A percentile compares a stretch with the other conserved stretches of the same genome.
phyloP scores from a whole-genome alignment of 345 rosid species.

The Rhodamnia rubescens region DNA sequence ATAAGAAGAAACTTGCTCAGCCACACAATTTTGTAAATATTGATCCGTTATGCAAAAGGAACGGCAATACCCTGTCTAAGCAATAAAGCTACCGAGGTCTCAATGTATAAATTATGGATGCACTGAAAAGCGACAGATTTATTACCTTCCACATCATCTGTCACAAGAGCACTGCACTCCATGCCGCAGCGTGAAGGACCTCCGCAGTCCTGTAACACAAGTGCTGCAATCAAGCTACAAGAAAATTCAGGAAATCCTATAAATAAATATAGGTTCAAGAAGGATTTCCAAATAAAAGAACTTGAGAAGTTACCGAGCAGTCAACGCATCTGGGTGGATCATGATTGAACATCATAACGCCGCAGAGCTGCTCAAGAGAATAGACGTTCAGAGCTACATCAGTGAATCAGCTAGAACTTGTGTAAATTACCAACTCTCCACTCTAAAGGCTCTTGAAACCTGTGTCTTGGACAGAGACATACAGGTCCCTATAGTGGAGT shows the following conservation, averaged over 20 bases:
- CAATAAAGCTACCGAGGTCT: background rate
- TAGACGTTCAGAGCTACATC: constrained; percentile 11
- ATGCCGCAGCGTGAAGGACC: constrained; percentile 73
- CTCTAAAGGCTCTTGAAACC: background rate
- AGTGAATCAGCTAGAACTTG: constrained; percentile 10
- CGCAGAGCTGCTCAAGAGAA: constrained; percentile 69
- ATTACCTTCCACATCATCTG: constrained; percentile 50
- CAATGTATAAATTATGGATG: background rate
- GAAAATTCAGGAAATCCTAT: background rate
- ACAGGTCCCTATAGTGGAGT: background rate
- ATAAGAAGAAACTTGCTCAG: background rate
- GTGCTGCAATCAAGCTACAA: background rate
- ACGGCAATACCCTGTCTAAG: background rate
- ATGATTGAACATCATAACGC: constrained; percentile 82
- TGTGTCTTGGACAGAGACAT: background rate
- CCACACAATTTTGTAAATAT: background rate
- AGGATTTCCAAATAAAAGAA: constrained; percentile 1
- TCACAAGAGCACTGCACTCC: constrained; percentile 71
- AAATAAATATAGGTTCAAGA: background rate
- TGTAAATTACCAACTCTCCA: background rate
- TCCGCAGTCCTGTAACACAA: constrained; percentile 59
- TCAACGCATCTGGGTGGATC: constrained; percentile 72
- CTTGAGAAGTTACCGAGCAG: constrained; percentile 50
- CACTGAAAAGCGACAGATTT: background rate
- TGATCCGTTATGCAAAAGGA: background rate